phyloP scores from a whole-genome alignment of 2,329 filamentous ascomycete species.

The Cladophialophora yegresii region DNA sequence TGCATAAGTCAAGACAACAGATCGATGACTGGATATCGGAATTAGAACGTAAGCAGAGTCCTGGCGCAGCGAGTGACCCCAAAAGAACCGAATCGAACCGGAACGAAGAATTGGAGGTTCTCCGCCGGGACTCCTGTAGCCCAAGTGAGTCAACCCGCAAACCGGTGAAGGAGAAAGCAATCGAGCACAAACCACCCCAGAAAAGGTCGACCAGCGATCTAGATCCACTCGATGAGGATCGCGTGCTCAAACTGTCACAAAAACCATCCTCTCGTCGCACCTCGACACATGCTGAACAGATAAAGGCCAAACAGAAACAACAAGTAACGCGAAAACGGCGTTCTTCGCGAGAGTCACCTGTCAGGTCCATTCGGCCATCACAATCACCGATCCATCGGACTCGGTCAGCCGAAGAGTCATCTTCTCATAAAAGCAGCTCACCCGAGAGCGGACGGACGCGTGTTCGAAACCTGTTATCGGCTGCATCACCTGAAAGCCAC shows the following conservation, averaged over 20 bases:
- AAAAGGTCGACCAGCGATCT: slow-evolving; percentile 34
- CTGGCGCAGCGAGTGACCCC: background rate
- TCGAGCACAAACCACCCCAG: slow-evolving; percentile 25
- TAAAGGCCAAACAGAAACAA: slow-evolving; percentile 24
- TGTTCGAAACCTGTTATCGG: background rate
- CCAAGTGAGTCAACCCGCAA: slow-evolving; percentile 26
- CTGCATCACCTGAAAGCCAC: background rate
- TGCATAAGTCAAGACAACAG: slow-evolving; percentile 21
- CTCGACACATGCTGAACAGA: slow-evolving; percentile 19
- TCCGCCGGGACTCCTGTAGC: slow-evolving; percentile 5
- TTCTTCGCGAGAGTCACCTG: slow-evolving; percentile 21
- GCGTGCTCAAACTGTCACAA: slow-evolving; percentile 16
- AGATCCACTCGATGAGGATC: slow-evolving; percentile 26
- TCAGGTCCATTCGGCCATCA: slow-evolving; percentile 15
- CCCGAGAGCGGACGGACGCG: slow-evolving; percentile 3
- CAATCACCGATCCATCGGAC: slow-evolving; percentile 3
- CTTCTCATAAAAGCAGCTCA: background rate
- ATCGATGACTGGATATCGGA: slow-evolving; percentile 26
- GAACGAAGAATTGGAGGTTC: background rate
- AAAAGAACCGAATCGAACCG: slow-evolving; percentile 8
- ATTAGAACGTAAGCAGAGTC: slow-evolving; percentile 10
- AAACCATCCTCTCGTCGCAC: slow-evolving; percentile 19
- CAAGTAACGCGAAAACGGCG: slow-evolving; percentile 16
- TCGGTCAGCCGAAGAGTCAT: background rate
- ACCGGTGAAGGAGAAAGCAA: slow-evolving; percentile 3